These are phyloP conservation scores for Musa beccarii DNA, from an alignment of 176 grass and related monocot genomes.

Conservation along the genomic window DNA sequence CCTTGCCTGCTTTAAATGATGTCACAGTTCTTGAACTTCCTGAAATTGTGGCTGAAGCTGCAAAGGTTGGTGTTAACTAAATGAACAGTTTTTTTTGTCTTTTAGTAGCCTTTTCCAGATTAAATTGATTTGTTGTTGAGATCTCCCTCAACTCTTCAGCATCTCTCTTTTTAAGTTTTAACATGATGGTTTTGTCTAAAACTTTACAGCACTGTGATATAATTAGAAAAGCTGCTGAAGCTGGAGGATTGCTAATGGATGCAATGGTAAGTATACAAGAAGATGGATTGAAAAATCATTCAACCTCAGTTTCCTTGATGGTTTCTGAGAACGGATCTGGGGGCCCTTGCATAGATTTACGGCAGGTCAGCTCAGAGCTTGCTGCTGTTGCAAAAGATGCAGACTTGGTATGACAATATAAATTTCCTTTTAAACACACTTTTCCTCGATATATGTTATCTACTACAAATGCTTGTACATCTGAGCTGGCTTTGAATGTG, in stretches of 20 bases:
- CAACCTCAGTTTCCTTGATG: constrained; percentile 66
- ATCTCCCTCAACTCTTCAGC: neutral
- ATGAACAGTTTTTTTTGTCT: constrained; percentile 1
- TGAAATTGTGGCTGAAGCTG: constrained; percentile 94
- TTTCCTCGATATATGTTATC: constrained; percentile 11
- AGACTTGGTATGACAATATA: constrained; percentile 56
- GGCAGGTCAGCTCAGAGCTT: constrained; percentile 93
- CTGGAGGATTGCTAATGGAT: constrained; percentile 82
- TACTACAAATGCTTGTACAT: constrained; percentile 8
- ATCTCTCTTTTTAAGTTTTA: constrained; percentile 7
- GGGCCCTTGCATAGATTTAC: constrained; percentile 84
- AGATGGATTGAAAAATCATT: constrained; percentile 55
- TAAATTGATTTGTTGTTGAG: neutral
- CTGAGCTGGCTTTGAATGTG: constrained; percentile 12
- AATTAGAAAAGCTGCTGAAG: constrained; percentile 85
- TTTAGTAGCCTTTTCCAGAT: neutral
- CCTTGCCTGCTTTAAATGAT: constrained; percentile 85
- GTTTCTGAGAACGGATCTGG: constrained; percentile 87
- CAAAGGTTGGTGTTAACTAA: constrained; percentile 44
- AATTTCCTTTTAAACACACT: neutral
- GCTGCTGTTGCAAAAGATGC: constrained; percentile 77
- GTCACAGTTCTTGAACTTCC: constrained; percentile 89
- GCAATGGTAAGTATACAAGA: constrained; percentile 85
- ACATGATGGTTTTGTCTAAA: neutral
- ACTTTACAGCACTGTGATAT: constrained; percentile 66